A percentile compares a stretch with the other conserved stretches of the same genome.
Evolutionary conservation across 2,329 filamentous ascomycete genomes (phyloP).

Genomic region (Trichoderma citrinoviride): DNA sequence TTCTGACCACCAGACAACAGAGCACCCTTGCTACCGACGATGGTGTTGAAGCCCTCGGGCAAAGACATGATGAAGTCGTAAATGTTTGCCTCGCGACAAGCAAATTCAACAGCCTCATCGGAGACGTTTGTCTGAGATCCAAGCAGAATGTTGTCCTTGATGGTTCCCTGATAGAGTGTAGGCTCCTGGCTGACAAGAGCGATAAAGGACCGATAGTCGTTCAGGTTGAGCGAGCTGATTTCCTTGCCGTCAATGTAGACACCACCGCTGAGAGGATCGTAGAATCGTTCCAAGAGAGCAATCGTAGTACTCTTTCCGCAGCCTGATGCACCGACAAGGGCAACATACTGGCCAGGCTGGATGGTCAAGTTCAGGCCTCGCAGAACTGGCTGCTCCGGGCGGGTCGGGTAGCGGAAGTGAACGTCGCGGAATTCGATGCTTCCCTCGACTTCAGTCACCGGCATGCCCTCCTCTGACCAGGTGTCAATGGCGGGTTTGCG

Average conservation of each 20-base stretch:
- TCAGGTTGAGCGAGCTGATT: conserved; percentile 77
- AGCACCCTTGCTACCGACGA: conserved; percentile 43
- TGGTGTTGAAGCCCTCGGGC: conserved; percentile 41
- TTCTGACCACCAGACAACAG: conserved; percentile 22
- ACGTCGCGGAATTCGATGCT: conserved; percentile 87
- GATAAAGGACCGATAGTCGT: conserved; percentile 78
- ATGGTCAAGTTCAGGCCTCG: conserved; percentile 77
- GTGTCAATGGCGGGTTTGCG: conserved; percentile 77
- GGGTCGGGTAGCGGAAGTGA: conserved; percentile 90
- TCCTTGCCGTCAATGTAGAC: conserved; percentile 82
- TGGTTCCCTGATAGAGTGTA: conserved; percentile 88
- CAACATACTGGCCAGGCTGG: conserved; percentile 77
- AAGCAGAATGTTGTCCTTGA: conserved; percentile 85
- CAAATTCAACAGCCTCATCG: conserved; percentile 71
- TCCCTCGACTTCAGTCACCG: conserved; percentile 65
- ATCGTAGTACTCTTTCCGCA: conserved; percentile 96
- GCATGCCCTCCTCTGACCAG: conserved; percentile 71
- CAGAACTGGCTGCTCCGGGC: conserved; percentile 85
- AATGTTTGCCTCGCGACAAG: conserved; percentile 87
- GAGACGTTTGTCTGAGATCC: conserved; percentile 64
- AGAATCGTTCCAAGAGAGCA: conserved; percentile 88
- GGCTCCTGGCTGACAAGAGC: conserved; percentile 93
- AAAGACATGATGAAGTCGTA: conserved; percentile 87
- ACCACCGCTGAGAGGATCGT: conserved; percentile 80
- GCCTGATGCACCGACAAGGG: conserved; percentile 86